These are phyloP conservation scores for Torrubiella hemipterigena DNA, from an alignment of 2,329 filamentous ascomycete genomes.

Conservation along the genomic window DNA sequence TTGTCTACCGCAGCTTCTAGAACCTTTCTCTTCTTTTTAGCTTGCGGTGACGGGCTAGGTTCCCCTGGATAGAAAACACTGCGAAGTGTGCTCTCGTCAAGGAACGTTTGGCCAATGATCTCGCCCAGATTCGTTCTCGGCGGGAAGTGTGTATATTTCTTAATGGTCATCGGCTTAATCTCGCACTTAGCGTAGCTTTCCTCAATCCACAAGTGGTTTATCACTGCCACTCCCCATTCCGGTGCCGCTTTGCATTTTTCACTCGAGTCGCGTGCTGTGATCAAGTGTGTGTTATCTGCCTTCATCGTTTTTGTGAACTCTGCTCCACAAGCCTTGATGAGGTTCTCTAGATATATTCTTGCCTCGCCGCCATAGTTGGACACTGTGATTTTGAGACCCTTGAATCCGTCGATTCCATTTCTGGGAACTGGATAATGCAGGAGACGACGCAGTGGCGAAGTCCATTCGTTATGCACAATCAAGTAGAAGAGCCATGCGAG, in stretches of 20 bases:
- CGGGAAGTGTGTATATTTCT: conserved; percentile 78
- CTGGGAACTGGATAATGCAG: conserved; percentile 82
- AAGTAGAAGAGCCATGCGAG: conserved; percentile 89
- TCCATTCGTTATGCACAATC: conserved; percentile 82
- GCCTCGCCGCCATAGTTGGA: conserved; percentile 97
- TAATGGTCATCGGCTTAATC: conserved; percentile 57
- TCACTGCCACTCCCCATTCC: conserved; percentile 82
- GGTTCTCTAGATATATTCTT: conserved; percentile 82
- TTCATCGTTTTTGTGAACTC: conserved; percentile 93
- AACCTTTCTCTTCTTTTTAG: conserved; percentile 37
- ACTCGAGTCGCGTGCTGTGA: conserved; percentile 79
- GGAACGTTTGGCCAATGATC: conserved; percentile 77
- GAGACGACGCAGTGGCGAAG: conserved; percentile 67
- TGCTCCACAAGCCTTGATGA: conserved; percentile 73
- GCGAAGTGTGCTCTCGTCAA: conserved; percentile 52
- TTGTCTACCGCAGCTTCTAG: conserved; percentile 39
- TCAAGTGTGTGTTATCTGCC: conserved; percentile 87
- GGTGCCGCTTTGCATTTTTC: conserved; percentile 88
- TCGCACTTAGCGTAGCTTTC: conserved; percentile 90
- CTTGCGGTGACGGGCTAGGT: conserved; percentile 26
- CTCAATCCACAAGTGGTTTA: conserved; percentile 96
- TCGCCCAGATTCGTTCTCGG: conserved; percentile 83
- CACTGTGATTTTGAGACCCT: conserved; percentile 66
- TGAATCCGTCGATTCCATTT: conserved; percentile 67
- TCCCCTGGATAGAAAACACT: conserved; percentile 59